Evolutionary conservation across 2,329 filamentous ascomycete species (phyloP).

Genomic region (Corinectria fuckeliana): DNA sequence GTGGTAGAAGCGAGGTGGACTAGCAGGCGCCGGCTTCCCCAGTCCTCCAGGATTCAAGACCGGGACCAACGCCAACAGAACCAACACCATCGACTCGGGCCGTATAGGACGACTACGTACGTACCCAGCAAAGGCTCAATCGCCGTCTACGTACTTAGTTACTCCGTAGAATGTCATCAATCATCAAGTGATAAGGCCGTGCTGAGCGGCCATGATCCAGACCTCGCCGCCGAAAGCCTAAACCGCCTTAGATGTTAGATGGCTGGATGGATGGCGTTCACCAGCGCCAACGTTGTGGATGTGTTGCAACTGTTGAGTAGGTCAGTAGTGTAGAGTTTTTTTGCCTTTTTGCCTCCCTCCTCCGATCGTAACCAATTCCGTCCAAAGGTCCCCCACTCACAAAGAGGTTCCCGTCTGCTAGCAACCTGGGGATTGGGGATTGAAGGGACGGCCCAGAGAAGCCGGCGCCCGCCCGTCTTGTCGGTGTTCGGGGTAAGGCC

Average conservation of each 20-base stretch:
- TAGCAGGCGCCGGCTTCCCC: constrained; percentile 26
- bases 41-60: background rate
- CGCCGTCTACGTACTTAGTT: too few relatives aligned
- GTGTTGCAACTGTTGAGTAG: background rate
- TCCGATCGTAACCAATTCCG: background rate
- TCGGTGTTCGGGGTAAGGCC: background rate
- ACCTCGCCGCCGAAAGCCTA: background rate
- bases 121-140: too few relatives aligned
- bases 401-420: background rate
- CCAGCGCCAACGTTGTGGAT: background rate
- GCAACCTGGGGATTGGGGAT: constrained; percentile 11
- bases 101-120: too few relatives aligned
- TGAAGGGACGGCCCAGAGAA: background rate
- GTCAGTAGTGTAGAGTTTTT: too few relatives aligned
- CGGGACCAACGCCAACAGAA: background rate
- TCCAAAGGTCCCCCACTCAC: background rate
- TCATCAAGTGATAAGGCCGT: background rate
- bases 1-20: constrained; percentile 9
- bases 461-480: too few relatives aligned
- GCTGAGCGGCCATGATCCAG: background rate
- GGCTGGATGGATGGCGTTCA: background rate
- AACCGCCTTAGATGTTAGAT: background rate
- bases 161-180: background rate
- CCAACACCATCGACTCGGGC: background rate
- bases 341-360: background rate